These are phyloP conservation scores for Nakaseomyces nivariensis DNA, from an alignment of 1,139 yeast genomes.

Conservation along the genomic window DNA sequence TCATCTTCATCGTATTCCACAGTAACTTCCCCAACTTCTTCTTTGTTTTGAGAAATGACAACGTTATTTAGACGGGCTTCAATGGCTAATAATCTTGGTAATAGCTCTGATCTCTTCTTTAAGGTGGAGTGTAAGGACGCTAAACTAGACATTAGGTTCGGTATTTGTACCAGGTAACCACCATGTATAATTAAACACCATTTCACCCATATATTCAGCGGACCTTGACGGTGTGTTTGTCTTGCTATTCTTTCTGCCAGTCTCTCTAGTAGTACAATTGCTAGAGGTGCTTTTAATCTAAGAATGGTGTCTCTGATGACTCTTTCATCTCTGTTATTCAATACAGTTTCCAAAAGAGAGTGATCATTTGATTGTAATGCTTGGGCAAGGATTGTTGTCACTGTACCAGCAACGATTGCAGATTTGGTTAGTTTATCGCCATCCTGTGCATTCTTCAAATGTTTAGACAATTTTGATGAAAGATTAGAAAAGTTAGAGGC, in stretches of 20 bases:
- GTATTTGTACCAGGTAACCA: conserved; percentile 57
- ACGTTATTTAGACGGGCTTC: conserved; percentile 60
- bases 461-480: conserved; percentile 11
- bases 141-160: conserved; percentile 57
- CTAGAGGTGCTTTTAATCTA: conserved; percentile 59
- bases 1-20: conserved; percentile 26
- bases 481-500: conserved; percentile 11
- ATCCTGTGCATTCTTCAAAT: conserved; percentile 17
- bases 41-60: conserved; percentile 12
- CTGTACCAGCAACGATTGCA: conserved; percentile 38
- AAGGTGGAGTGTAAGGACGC: conserved; percentile 72
- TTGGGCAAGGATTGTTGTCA: conserved; percentile 58
- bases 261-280: conserved; percentile 67
- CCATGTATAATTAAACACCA: conserved; percentile 92
- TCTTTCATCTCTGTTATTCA: conserved; percentile 62
- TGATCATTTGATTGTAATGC: conserved; percentile 66
- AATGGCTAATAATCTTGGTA: conserved; percentile 71
- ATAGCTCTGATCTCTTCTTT: conserved; percentile 59
- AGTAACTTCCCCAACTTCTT: conserved; percentile 28
- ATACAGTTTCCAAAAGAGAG: conserved; percentile 65
- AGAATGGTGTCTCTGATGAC: conserved; percentile 65
- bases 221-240: conserved; percentile 51
- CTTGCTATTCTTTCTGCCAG: conserved; percentile 78
- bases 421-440: conserved; percentile 6
- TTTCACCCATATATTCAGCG: conserved; percentile 79